Evolutionary conservation across 208 protist genomes (phyloP).

Genomic region (Endotrypanum monterogeii): DNA sequence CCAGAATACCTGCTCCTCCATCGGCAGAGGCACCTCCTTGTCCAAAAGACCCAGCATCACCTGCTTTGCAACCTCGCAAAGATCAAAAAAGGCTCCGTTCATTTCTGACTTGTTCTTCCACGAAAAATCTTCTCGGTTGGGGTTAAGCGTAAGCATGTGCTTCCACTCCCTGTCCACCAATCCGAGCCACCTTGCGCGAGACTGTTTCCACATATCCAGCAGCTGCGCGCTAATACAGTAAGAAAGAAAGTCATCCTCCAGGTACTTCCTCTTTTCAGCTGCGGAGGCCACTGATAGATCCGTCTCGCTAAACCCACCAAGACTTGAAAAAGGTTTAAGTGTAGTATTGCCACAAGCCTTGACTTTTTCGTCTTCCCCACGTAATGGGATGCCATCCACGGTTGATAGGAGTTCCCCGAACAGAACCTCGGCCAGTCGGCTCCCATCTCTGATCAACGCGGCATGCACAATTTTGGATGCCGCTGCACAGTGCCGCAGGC

Average conservation of each 20-base stretch:
- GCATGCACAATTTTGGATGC: constrained; percentile 44
- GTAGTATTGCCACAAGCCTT: constrained; percentile 25
- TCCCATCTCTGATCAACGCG: constrained; percentile 22
- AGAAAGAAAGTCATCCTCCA: constrained; percentile 45
- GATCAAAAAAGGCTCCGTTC: constrained; percentile 86
- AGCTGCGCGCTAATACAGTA: constrained; percentile 46
- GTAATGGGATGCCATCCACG: constrained; percentile 52
- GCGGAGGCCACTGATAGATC: constrained; percentile 32
- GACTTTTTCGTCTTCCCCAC: constrained; percentile 41
- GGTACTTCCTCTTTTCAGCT: constrained; percentile 43
- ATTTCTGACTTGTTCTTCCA: constrained; percentile 89
- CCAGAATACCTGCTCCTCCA: constrained; percentile 80
- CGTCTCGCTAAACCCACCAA: constrained; percentile 66
- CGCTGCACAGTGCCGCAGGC: constrained; percentile 31
- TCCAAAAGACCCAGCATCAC: constrained; percentile 68
- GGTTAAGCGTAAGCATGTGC: constrained; percentile 34
- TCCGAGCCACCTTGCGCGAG: constrained; percentile 57
- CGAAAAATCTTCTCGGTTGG: constrained; percentile 57
- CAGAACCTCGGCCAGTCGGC: constrained; percentile 27
- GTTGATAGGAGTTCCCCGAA: constrained; percentile 68
- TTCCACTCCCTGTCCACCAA: constrained; percentile 69
- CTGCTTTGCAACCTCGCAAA: constrained; percentile 87
- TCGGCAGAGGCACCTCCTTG: constrained; percentile 45
- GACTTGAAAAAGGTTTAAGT: constrained; percentile 16
- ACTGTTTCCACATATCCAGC: constrained; percentile 62